Evolutionary conservation across 2,329 filamentous ascomycete genomes (phyloP), one percentile per base, ranked within the genome.

Genomic region (Canariomyces notabilis): DNA sequence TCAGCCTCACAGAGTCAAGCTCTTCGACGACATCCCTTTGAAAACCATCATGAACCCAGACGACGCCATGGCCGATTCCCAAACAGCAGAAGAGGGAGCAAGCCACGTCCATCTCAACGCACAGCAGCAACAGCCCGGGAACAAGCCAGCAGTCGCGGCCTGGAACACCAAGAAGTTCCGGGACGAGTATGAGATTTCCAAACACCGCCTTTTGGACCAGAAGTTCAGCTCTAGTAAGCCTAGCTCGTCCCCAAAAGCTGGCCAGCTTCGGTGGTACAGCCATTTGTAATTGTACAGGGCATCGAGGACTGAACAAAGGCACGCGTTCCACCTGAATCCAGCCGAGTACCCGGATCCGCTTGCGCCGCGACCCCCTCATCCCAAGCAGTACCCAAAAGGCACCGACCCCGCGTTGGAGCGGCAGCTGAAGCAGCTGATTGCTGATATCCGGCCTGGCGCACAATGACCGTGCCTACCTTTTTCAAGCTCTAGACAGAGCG

Each of bases 321-420:
- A n/a, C n/a, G n/a, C n/a, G n/a, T n/a, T n/a, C n/a, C n/a, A n/a
- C n/a, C n/a, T n/a, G n/a, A 23, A 37, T 12, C 18, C 37, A 64
- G 64, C 59, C 43, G 65, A 71, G 31, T 75, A 71, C 42, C 66
- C 67, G 6, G 74, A 79, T 48, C 75, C 75, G 23, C 61, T 79
- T 45, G 53, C 66, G 12, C 65, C 68, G 19, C 64, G 68, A 32
- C 37, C 46, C 16, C 45, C 49, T 8, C 37, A 50, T 40, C 48
- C 41, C 33, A 50, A 44, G 44, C 49, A 49, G 33, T 61, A 59
- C 35, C 50, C 51, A 26, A 41, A 45, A 15, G 47, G 49, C 2
- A 57, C 47, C 52, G 67, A 41, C 53, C 62, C 46, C 53, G 64
- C 51, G 63, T 65, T 42, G 46, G 73, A 76, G 56, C 57, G 60